Evolutionary conservation across 225 moss, liverwort and hornwort genomes (phyloP).

Genomic region (Pseudisothecium myosuroides): DNA sequence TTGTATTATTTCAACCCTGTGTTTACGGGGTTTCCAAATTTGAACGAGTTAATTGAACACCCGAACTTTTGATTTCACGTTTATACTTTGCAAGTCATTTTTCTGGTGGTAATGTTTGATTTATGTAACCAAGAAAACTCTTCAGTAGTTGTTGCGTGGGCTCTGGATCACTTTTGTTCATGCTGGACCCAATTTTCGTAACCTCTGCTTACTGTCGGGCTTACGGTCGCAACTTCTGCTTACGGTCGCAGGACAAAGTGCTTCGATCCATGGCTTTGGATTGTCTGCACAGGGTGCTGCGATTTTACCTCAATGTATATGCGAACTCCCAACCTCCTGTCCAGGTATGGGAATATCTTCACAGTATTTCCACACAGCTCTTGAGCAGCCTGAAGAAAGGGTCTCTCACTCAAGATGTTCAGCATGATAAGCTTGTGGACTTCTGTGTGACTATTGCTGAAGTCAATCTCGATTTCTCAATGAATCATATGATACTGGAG

Average conservation of each 20-base stretch:
- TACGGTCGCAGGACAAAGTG: conserved; percentile 69
- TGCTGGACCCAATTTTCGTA: background rate
- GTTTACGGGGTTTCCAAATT: background rate
- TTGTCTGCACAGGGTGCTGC: conserved; percentile 90
- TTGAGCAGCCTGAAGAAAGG: conserved; percentile 93
- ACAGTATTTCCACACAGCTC: conserved; percentile 81
- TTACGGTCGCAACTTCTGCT: background rate
- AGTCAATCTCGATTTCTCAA: conserved; percentile 89
- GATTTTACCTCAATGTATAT: conserved; percentile 97
- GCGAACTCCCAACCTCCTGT: conserved; percentile 69
- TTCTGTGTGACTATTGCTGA: conserved; percentile 98
- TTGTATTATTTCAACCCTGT: background rate
- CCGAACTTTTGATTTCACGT: background rate
- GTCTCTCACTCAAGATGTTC: conserved; percentile 85
- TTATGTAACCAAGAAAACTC: background rate
- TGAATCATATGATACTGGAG: conserved; percentile 99
- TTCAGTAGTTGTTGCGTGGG: background rate
- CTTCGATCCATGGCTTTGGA: conserved; percentile 97
- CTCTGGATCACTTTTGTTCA: background rate
- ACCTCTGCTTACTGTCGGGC: background rate
- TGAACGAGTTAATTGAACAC: background rate
- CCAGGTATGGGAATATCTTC: conserved; percentile 93
- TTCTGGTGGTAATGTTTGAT: background rate
- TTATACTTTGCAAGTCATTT: background rate
- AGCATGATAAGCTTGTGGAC: conserved; percentile 98